Evolutionary conservation across 192 early-diverging fungal genomes (phyloP).

Genomic region (Geosiphon pyriformis): DNA sequence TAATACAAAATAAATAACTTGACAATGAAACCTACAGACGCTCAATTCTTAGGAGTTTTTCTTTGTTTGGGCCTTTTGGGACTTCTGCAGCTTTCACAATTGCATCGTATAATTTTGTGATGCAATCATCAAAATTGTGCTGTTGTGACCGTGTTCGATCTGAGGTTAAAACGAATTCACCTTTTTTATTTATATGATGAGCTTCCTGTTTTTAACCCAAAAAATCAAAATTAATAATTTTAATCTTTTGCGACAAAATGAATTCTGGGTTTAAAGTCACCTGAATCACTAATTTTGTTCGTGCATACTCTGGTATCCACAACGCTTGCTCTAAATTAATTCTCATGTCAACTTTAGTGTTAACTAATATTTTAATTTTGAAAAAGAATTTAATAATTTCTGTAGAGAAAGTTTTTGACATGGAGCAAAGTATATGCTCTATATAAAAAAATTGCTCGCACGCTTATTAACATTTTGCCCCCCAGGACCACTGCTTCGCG

Average conservation of each 20-base stretch:
- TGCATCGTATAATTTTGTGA: slow-evolving; percentile 60
- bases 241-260: neutral
- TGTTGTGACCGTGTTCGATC: slow-evolving; percentile 69
- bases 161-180: slow-evolving; percentile 71
- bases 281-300: slow-evolving; percentile 49
- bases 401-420: no score
- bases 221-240: slow-evolving; percentile 2
- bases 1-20: slow-evolving; percentile 2
- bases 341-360: slow-evolving; percentile 80
- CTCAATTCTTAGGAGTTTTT: slow-evolving; percentile 55
- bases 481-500: slow-evolving; percentile 77
- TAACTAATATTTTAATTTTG: slow-evolving; percentile 43
- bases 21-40: slow-evolving; percentile 40
- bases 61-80: slow-evolving; percentile 59
- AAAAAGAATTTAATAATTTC: no score
- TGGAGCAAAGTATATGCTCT: no score
- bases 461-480: slow-evolving; percentile 95
- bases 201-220: slow-evolving; percentile 31
- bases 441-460: no score
- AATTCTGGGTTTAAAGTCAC: no score
- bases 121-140: slow-evolving; percentile 76
- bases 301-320: slow-evolving; percentile 75
- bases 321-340: slow-evolving; percentile 56
- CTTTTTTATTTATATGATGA: slow-evolving; percentile 58
- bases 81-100: slow-evolving; percentile 59